Conservation (phyloP, 108 stramenopile species). For the Skeletonema grethae region DNA sequence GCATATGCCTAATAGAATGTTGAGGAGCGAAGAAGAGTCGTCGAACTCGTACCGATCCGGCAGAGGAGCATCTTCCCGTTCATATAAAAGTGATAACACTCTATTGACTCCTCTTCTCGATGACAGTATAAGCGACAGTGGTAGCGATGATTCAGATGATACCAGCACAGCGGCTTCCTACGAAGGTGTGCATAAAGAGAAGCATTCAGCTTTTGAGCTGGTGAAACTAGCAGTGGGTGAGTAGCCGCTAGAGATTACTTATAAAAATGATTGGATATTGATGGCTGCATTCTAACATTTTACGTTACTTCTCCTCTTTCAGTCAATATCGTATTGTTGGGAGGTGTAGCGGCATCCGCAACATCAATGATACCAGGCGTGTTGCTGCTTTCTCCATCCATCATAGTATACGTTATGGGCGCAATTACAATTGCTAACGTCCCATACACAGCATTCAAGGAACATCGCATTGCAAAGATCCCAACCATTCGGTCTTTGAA, state of each 20-base stretch:
- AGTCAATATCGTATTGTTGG: not conserved
- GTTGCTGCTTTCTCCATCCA: constrained; percentile 2
- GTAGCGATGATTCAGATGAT: not conserved
- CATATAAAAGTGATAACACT: not conserved
- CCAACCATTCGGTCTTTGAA: constrained; percentile 26
- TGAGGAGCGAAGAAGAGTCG: not conserved
- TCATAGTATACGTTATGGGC: not conserved
- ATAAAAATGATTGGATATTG: too few relatives aligned
- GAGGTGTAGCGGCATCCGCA: not conserved
- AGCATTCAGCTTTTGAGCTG: not conserved
- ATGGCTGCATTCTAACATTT: not conserved
- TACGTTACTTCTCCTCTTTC: not conserved
- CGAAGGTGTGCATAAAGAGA: not conserved
- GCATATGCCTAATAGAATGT: not conserved
- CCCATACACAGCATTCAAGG: not conserved
- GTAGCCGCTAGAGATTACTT: not conserved
- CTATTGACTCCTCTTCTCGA: constrained; percentile 2
- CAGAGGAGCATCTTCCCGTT: not conserved
- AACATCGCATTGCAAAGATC: not conserved
- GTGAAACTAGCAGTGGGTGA: not conserved
- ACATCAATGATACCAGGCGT: not conserved
- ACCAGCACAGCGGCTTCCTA: not conserved
- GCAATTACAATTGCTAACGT: not conserved
- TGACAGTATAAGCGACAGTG: not conserved
- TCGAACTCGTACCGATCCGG: not conserved